Evolutionary conservation across 169 alveolate species (phyloP).

Genomic region (Babesia divergens): DNA sequence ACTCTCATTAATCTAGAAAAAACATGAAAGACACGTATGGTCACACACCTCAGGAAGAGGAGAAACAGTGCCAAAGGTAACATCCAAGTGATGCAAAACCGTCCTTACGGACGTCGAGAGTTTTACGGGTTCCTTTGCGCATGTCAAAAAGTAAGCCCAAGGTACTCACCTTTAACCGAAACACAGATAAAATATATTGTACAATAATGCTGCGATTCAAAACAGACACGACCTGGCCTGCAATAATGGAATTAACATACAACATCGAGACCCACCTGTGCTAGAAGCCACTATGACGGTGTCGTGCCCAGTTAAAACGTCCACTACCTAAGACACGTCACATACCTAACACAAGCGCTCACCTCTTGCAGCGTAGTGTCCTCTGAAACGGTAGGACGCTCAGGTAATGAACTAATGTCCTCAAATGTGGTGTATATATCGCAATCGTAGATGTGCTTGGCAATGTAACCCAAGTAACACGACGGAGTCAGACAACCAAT

Average conservation of each 20-base stretch:
- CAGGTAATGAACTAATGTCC: not conserved
- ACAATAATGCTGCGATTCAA: constrained; percentile 20
- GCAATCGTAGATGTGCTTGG: constrained; percentile 39
- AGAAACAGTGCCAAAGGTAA: not conserved
- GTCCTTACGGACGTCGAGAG: not conserved
- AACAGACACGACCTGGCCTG: not conserved
- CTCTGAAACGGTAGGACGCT: constrained; percentile 1
- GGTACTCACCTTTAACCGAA: not conserved
- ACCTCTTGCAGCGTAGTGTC: constrained; percentile 39
- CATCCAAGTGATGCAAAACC: not conserved
- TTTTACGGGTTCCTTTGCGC: not conserved
- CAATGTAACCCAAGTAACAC: constrained; percentile 43
- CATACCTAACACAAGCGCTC: no score
- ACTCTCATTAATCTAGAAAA: not conserved
- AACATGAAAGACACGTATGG: not conserved
- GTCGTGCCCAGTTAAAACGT: constrained; percentile 5
- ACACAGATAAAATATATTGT: not conserved
- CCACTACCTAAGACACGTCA: no score
- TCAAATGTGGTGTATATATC: not conserved
- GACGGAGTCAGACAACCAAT: constrained; percentile 47
- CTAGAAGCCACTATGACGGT: not conserved
- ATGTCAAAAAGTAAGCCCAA: no score
- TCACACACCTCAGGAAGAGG: constrained; percentile 14
- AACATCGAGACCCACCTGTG: not conserved
- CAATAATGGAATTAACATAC: not conserved